Percentiles rank a stretch among this genome's conserved stretches.
Conservation (phyloP, 768 basidiomycete genomes). For the Harrya chromipes region DNA sequence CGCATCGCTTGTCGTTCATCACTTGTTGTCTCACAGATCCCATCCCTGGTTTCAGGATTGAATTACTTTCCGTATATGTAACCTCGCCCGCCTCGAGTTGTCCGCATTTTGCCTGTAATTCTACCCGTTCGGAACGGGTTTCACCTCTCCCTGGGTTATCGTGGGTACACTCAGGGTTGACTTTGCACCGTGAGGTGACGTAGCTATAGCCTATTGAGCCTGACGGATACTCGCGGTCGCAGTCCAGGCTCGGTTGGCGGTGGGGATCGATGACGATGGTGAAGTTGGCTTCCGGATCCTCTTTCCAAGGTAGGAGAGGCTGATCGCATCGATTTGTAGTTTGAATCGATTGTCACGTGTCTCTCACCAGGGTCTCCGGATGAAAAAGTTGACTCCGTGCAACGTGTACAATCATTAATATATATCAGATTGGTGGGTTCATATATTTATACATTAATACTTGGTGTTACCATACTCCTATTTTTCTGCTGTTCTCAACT, state of each 20-base stretch:
- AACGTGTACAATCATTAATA: neutral
- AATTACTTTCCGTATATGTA: conserved; percentile 1
- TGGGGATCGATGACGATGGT: neutral
- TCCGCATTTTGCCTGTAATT: conserved; percentile 16
- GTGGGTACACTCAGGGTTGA: conserved; percentile 3
- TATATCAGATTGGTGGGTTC: neutral
- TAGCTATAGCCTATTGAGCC: neutral
- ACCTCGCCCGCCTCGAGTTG: conserved; percentile 16
- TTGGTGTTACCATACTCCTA: conserved; percentile 2
- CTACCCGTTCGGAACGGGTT: neutral
- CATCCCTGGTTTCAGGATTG: conserved; percentile 5
- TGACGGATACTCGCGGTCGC: neutral
- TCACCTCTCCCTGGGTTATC: conserved; percentile 8
- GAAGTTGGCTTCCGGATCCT: neutral
- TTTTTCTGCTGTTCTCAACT: neutral
- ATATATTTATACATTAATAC: neutral
- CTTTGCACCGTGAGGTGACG: neutral
- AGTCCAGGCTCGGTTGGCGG: neutral
- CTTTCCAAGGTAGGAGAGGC: neutral
- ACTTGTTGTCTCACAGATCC: neutral
- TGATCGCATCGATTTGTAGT: conserved; percentile 8
- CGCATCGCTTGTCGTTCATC: conserved; percentile 1
- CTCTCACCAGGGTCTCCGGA: neutral
- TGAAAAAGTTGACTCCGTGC: conserved; percentile 1
- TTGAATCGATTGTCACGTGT: conserved; percentile 8